Evolutionary conservation across 768 basidiomycete species (phyloP), one percentile per base, ranked within the genome.

Genomic region (Calocybe cyanea): DNA sequence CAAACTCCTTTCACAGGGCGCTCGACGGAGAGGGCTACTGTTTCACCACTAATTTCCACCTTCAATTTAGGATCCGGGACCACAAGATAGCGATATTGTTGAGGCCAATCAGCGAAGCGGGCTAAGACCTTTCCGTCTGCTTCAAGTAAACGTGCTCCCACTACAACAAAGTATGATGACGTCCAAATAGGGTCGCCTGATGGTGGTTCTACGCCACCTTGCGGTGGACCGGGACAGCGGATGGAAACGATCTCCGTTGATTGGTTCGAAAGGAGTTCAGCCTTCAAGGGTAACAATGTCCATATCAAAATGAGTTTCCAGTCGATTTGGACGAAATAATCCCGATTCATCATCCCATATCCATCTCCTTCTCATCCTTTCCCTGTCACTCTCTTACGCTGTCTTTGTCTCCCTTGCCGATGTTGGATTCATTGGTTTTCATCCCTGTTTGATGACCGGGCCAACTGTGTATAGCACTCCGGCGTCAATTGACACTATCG

Each of bases 271-370:
- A 56, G 56, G 38, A 41, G 49, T 57, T 1, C 51, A 56, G 10
- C 48, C 48, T n/a, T 48, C 56, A 0, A 57, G 49, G 5, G 43
- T 38, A 3, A 59, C 48, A 6, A 20, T n/a, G 7, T 24, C 46
- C 18, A 40, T 55, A 13, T 33, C 52, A 9, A 51, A 52, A 36
- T 61, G 58, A 57, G 43, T 59, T 5, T 45, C 55, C n/a, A 46
- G 23, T 8, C 60, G 56, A 18, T 14, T 54, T 19, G 14, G 49
- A 9, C 38, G 49, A 18, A 52, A 41, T 18, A 50, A 47, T 20
- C 40, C 25, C 3, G 58, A 61, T 41, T 55, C 55, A 4, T 24
- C 43, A 24, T 51, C 54, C 13, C 46, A 56, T 7, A 39, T 52
- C 11, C 46, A 43, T 10, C 39, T 57, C 31, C 42, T 50, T 31